A percentile compares a stretch with the other conserved stretches of the same genome.
These are phyloP conservation scores for Periconia sp. DNA, from an alignment of 2,329 filamentous ascomycete species.

Conservation along the genomic window DNA sequence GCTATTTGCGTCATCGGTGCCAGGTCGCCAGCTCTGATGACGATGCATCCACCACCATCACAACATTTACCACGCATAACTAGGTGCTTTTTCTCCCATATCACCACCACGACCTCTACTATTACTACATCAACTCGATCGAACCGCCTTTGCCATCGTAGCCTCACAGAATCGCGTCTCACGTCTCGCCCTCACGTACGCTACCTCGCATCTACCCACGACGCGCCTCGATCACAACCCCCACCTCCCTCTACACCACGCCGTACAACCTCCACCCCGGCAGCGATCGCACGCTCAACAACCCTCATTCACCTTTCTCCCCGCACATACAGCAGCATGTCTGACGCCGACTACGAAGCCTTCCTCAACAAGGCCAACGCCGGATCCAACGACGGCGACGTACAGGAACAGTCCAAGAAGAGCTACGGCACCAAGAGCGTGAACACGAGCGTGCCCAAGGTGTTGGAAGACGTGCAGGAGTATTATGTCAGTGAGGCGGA, in stretches of 20 bases:
- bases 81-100: neutral
- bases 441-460: slow-evolving; percentile 59
- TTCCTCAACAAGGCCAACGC: slow-evolving; percentile 88
- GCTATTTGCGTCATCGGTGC: neutral
- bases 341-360: slow-evolving; percentile 78
- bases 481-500: slow-evolving; percentile 82
- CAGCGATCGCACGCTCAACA: neutral
- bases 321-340: slow-evolving; percentile 53
- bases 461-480: slow-evolving; percentile 48
- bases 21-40: neutral
- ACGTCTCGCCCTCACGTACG: too few relatives aligned
- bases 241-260: too few relatives aligned
- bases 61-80: neutral
- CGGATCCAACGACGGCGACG: slow-evolving; percentile 58
- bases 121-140: neutral
- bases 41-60: neutral
- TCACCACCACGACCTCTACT: neutral
- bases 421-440: slow-evolving; percentile 42
- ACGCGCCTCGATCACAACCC: too few relatives aligned
- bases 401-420: slow-evolving; percentile 29
- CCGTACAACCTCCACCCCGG: too few relatives aligned
- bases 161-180: too few relatives aligned
- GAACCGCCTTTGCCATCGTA: too few relatives aligned
- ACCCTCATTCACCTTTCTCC: neutral
- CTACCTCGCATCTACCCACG: too few relatives aligned